Evolutionary conservation across 2,329 filamentous ascomycete genomes (phyloP).

Genomic region (Monilinia fructigena): DNA sequence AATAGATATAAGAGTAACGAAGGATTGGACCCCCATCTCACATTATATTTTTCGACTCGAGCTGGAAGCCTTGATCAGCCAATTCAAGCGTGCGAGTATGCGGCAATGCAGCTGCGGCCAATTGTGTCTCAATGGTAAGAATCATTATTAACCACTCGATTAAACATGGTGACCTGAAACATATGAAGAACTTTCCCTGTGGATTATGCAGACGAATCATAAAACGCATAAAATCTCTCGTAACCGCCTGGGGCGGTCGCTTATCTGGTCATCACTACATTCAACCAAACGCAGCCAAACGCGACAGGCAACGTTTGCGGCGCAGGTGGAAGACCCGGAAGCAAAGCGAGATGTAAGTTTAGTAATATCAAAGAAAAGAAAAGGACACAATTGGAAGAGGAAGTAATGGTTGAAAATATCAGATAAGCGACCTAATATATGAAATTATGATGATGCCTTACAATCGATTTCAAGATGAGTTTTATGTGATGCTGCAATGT

Average conservation of each 20-base stretch:
- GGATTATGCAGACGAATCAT: slow-evolving; percentile 18
- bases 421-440: neutral
- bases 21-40: slow-evolving; percentile 24
- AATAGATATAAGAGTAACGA: slow-evolving; percentile 21
- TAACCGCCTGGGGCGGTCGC: slow-evolving; percentile 22
- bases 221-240: slow-evolving; percentile 6
- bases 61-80: slow-evolving; percentile 14
- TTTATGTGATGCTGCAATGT: slow-evolving; percentile 10
- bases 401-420: neutral
- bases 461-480: slow-evolving; percentile 8
- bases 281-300: slow-evolving; percentile 13
- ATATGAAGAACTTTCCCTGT: slow-evolving; percentile 5
- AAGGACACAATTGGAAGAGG: neutral
- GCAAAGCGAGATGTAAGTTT: neutral
- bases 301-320: slow-evolving; percentile 7
- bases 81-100: slow-evolving; percentile 1
- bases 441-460: neutral
- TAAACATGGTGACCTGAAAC: slow-evolving; percentile 13
- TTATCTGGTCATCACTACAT: slow-evolving; percentile 19
- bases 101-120: slow-evolving; percentile 21
- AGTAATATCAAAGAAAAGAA: neutral
- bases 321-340: neutral
- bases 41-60: slow-evolving; percentile 7
- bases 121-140: slow-evolving; percentile 7
- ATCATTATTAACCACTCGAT: slow-evolving; percentile 19